Conservation (phyloP, 2,329 filamentous ascomycete species). For the Zelopaecilomyces penicillatus region DNA sequence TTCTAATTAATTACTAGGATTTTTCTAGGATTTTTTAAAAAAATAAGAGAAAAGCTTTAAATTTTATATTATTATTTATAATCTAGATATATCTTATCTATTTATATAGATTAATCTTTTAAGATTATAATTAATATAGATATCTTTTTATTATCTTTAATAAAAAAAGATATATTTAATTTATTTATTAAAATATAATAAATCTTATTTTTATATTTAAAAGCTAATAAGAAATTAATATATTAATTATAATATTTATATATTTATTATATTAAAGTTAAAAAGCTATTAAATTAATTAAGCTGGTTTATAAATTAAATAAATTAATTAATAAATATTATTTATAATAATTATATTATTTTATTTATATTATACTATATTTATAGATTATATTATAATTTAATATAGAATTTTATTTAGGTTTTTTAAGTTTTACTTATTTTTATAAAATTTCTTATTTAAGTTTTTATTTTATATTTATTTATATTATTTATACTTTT, state of each 20-base stretch:
- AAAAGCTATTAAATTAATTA: no score
- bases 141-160: background rate
- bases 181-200: background rate
- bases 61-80: background rate
- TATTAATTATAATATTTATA: background rate
- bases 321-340: conserved; percentile 1
- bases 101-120: background rate
- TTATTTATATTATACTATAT: background rate
- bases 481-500: no score
- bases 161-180: no score
- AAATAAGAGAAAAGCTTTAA: background rate
- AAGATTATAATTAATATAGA: background rate
- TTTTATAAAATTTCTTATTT: no score
- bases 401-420: background rate
- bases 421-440: no score
- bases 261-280: background rate
- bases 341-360: background rate
- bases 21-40: background rate
- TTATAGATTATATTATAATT: background rate
- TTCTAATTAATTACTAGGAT: background rate
- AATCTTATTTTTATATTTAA: background rate
- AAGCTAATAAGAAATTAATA: conserved; percentile 1
- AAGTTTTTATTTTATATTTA: no score
- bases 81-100: background rate
- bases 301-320: no score